Conservation (phyloP, 2,329 filamentous ascomycete genomes). For the Ceratocystis variospora region DNA sequence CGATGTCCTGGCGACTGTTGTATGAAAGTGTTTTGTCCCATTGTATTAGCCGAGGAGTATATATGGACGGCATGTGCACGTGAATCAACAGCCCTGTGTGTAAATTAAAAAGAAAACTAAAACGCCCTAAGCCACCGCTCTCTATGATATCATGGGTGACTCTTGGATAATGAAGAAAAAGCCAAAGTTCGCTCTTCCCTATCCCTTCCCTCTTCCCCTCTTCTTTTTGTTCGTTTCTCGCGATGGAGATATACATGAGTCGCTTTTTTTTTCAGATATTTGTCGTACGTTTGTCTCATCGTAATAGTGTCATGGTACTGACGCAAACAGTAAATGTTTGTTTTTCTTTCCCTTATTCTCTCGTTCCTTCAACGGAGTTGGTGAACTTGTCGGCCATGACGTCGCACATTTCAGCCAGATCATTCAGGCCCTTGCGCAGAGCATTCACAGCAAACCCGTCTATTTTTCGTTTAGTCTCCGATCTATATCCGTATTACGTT, state of each 20-base stretch:
- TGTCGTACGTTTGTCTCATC: background rate
- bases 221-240: background rate
- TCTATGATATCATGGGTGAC: constrained; percentile 8
- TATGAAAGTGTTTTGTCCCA: constrained; percentile 2
- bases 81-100: constrained; percentile 10
- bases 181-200: background rate
- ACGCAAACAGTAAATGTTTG: background rate
- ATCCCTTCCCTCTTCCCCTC: background rate
- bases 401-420: constrained; percentile 84
- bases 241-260: background rate
- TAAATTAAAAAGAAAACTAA: constrained; percentile 9
- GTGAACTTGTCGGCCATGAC: constrained; percentile 86
- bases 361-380: constrained; percentile 42
- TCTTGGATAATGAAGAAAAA: constrained; percentile 8
- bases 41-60: background rate
- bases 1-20: constrained; percentile 6
- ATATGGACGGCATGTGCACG: background rate
- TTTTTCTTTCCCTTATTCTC: constrained; percentile 11
- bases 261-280: constrained; percentile 13
- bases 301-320: background rate
- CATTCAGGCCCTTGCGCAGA: constrained; percentile 75
- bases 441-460: constrained; percentile 72
- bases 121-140: constrained; percentile 15
- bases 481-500: background rate
- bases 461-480: constrained; percentile 27